A percentile compares a stretch with the other conserved stretches of the same genome.
phyloP scores from a whole-genome alignment of 176 grass and related monocot species.

The Pontederia paniculata region DNA sequence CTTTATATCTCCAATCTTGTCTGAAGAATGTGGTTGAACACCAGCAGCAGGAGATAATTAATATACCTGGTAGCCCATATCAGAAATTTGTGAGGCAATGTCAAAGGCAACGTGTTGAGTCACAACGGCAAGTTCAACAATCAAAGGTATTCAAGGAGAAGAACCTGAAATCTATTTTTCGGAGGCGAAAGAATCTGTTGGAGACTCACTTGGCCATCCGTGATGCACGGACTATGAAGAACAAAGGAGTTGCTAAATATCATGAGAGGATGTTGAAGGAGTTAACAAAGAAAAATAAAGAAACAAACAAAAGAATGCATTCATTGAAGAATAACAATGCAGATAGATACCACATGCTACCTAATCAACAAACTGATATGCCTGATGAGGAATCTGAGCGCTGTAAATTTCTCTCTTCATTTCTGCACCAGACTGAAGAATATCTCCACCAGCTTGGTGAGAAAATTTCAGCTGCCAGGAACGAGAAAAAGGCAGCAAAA shows the following conservation, averaged over 20 bases:
- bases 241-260: slow-evolving; percentile 84
- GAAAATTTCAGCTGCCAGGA: slow-evolving; percentile 91
- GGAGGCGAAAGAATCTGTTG: slow-evolving; percentile 90
- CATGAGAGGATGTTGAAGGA: slow-evolving; percentile 93
- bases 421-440: slow-evolving; percentile 88
- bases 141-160: slow-evolving; percentile 64
- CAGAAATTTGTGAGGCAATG: slow-evolving; percentile 88
- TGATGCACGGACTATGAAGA: slow-evolving; percentile 74
- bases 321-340: slow-evolving; percentile 91
- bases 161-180: slow-evolving; percentile 76
- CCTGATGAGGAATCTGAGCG: slow-evolving; percentile 78
- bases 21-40: slow-evolving; percentile 83
- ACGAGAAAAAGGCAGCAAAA: slow-evolving; percentile 77
- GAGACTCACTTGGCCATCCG: slow-evolving; percentile 82
- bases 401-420: slow-evolving; percentile 79
- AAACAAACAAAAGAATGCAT: slow-evolving; percentile 92
- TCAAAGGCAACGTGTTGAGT: slow-evolving; percentile 65
- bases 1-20: slow-evolving; percentile 57
- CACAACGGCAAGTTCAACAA: slow-evolving; percentile 68
- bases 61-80: slow-evolving; percentile 76
- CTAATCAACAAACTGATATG: slow-evolving; percentile 86
- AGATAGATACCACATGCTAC: slow-evolving; percentile 78
- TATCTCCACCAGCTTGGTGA: slow-evolving; percentile 93
- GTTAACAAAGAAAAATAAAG: slow-evolving; percentile 93
- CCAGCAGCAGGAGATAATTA: slow-evolving; percentile 90